Percentiles rank a stretch among this genome's conserved stretches.
These are phyloP conservation scores for Alternaria sp. DNA, from an alignment of 2,329 filamentous ascomycete species.

Conservation along the genomic window DNA sequence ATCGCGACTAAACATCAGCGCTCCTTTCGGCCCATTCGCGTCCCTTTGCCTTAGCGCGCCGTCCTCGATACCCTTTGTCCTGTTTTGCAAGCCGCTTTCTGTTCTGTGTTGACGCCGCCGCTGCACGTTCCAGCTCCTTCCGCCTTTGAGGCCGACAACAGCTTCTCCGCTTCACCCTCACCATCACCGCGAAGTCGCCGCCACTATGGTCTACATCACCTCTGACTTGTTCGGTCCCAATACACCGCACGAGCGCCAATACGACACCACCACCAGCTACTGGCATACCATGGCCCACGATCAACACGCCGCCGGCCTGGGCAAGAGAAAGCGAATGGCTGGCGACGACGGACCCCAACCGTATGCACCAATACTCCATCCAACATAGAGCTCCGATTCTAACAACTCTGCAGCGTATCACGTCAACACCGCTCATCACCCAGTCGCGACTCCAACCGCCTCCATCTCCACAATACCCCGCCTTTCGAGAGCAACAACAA, in stretches of 20 bases:
- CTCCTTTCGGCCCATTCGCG: background rate
- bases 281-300: constrained; percentile 31
- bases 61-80: background rate
- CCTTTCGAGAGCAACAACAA: constrained; percentile 22
- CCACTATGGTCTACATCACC: constrained; percentile 46
- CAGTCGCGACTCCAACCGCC: constrained; percentile 13
- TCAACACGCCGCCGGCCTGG: constrained; percentile 25
- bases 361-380: constrained; percentile 6
- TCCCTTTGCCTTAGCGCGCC: background rate
- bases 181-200: constrained; percentile 15
- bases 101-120: background rate
- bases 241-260: constrained; percentile 13
- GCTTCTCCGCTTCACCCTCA: constrained; percentile 9
- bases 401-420: constrained; percentile 7
- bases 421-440: constrained; percentile 19
- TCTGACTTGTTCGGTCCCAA: constrained; percentile 41
- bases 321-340: constrained; percentile 40
- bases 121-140: constrained; percentile 5
- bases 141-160: constrained; percentile 12
- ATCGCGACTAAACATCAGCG: background rate
- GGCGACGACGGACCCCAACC: constrained; percentile 17
- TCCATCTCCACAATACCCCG: constrained; percentile 18
- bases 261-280: constrained; percentile 7
- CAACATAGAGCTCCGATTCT: background rate
- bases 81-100: background rate